phyloP scores from a whole-genome alignment of 1,139 yeast genomes.

The Blastobotrys proliferans region DNA sequence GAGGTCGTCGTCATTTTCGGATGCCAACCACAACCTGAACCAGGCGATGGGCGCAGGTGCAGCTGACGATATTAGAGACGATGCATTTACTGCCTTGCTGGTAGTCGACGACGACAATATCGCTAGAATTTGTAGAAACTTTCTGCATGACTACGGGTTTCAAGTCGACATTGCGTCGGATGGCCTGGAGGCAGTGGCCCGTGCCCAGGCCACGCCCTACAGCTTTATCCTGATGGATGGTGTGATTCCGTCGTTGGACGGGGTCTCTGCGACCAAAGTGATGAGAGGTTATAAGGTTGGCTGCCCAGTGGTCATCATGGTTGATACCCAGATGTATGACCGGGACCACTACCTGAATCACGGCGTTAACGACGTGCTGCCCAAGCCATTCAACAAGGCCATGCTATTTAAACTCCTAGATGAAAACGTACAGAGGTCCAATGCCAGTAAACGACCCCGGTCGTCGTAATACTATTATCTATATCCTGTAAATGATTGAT shows the following conservation, averaged over 20 bases:
- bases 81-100: constrained; percentile 55
- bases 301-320: constrained; percentile 94
- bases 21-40: too few species aligned
- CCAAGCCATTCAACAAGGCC: constrained; percentile 87
- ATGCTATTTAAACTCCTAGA: constrained; percentile 54
- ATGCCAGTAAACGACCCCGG: too few species aligned
- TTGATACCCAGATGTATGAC: constrained; percentile 31
- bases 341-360: constrained; percentile 56
- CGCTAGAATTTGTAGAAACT: constrained; percentile 49
- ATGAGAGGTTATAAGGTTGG: constrained; percentile 70
- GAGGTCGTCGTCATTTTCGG: too few species aligned
- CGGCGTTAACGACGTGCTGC: constrained; percentile 88
- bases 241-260: constrained; percentile 92
- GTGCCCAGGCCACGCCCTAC: constrained; percentile 55
- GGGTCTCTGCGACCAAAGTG: constrained; percentile 86
- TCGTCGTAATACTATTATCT: too few species aligned
- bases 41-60: too few species aligned
- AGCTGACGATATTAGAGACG: too few species aligned
- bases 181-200: constrained; percentile 82
- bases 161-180: constrained; percentile 89
- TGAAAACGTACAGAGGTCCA: too few species aligned
- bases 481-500: too few species aligned
- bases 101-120: constrained; percentile 88
- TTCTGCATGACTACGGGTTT: constrained; percentile 83
- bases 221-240: constrained; percentile 90